phyloP scores from a whole-genome alignment of 208 protist genomes.

The Tetramitus jugosus region DNA sequence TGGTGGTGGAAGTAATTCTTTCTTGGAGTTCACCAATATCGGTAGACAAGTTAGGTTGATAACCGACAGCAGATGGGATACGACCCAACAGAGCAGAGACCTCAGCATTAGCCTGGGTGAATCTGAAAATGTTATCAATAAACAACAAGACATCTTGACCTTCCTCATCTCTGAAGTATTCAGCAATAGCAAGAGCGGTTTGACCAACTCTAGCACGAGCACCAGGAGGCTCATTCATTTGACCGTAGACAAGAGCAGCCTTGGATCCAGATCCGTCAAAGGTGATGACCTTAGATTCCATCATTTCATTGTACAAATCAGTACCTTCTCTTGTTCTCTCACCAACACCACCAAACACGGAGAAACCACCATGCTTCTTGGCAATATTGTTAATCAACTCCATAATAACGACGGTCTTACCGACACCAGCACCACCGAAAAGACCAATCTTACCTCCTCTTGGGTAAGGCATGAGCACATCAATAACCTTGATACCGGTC shows the following conservation, averaged over 20 bases:
- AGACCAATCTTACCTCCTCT: slow-evolving; percentile 98
- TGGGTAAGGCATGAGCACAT: slow-evolving; percentile 93
- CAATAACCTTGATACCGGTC: slow-evolving; percentile 97
- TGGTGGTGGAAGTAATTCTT: slow-evolving; percentile 93
- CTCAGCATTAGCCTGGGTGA: slow-evolving; percentile 96
- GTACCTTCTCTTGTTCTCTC: slow-evolving; percentile 96
- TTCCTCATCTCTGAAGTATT: slow-evolving; percentile 97
- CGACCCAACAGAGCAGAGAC: slow-evolving; percentile 93
- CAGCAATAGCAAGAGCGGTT: slow-evolving; percentile 90
- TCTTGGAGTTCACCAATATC: slow-evolving; percentile 95
- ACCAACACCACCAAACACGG: slow-evolving; percentile 95
- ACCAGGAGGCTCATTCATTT: slow-evolving; percentile 98
- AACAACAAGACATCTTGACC: slow-evolving; percentile 97
- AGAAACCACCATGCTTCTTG: slow-evolving; percentile 95
- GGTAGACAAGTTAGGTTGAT: slow-evolving; percentile 95
- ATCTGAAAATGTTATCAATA: slow-evolving; percentile 99
- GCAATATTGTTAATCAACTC: slow-evolving; percentile 98
- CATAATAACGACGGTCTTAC: slow-evolving; percentile 98
- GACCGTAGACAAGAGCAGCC: slow-evolving; percentile 95
- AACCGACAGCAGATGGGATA: slow-evolving; percentile 97
- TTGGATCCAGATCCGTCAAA: slow-evolving; percentile 82
- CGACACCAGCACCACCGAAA: slow-evolving; percentile 96
- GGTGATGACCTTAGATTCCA: slow-evolving; percentile 82
- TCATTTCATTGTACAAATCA: slow-evolving; percentile 97
- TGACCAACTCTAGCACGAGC: slow-evolving; percentile 93